A percentile compares a stretch with the other conserved stretches of the same genome.
phyloP scores from a whole-genome alignment of 176 grass and related monocot genomes.

The Musa beccarii region DNA sequence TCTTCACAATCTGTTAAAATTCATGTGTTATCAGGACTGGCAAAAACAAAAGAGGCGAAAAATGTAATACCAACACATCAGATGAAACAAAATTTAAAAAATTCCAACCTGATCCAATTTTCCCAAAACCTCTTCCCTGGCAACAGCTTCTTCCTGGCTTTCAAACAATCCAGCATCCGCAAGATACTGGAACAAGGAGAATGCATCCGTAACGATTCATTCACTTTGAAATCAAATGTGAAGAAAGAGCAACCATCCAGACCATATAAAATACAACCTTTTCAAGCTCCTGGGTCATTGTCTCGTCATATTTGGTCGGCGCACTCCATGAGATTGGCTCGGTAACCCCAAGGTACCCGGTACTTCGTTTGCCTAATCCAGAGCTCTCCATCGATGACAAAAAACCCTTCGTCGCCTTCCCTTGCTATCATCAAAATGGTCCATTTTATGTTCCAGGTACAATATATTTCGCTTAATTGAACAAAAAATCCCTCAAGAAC shows the following conservation, averaged over 20 bases:
- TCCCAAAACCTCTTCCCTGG: constrained; percentile 85
- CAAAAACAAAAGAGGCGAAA: neutral
- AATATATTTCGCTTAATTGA: neutral
- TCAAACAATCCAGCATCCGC: constrained; percentile 60
- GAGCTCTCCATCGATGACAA: constrained; percentile 10
- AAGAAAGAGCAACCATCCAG: neutral
- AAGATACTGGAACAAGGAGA: constrained; percentile 55
- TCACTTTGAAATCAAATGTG: neutral
- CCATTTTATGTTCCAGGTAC: constrained; percentile 1
- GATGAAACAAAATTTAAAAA: constrained; percentile 1
- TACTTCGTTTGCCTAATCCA: constrained; percentile 27
- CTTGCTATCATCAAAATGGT: neutral
- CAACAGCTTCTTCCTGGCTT: constrained; percentile 61
- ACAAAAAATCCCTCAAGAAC: neutral
- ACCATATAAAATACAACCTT: constrained; percentile 37
- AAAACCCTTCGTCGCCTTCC: neutral
- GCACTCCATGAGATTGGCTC: constrained; percentile 70
- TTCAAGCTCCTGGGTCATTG: constrained; percentile 52
- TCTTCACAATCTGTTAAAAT: constrained; percentile 62
- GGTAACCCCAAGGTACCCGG: constrained; percentile 67
- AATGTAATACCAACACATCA: neutral
- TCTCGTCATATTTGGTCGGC: constrained; percentile 49
- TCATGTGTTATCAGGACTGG: neutral
- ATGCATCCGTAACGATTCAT: neutral
- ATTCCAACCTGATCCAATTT: constrained; percentile 74